phyloP scores from a whole-genome alignment of 2,329 filamentous ascomycete species.

The Ilyonectria destructans region DNA sequence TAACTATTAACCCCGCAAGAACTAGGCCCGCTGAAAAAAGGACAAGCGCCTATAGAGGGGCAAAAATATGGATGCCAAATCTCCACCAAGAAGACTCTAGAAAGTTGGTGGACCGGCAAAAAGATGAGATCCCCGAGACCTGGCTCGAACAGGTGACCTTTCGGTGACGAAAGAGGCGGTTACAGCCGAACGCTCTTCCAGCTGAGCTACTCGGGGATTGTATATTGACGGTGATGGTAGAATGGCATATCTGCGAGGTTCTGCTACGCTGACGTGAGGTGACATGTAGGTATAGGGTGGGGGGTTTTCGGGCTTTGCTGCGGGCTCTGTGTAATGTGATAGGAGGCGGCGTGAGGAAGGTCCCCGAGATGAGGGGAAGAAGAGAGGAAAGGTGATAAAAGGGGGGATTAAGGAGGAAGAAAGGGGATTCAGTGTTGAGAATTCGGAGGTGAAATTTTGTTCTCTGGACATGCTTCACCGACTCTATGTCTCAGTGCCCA shows the following conservation, averaged over 20 bases:
- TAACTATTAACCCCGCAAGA: neutral
- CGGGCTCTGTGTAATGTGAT: too few relatives aligned
- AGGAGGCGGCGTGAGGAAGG: too few relatives aligned
- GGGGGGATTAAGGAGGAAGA: too few relatives aligned
- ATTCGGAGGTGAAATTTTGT: neutral
- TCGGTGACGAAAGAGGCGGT: conserved; percentile 34
- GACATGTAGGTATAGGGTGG: neutral
- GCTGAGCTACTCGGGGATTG: conserved; percentile 43
- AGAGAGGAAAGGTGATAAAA: too few relatives aligned
- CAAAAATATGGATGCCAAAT: neutral
- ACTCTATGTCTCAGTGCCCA: neutral
- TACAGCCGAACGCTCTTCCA: conserved; percentile 43
- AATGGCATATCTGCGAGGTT: neutral
- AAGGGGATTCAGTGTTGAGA: neutral
- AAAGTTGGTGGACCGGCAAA: conserved; percentile 2
- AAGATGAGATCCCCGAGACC: conserved; percentile 38
- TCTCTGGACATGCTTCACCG: neutral
- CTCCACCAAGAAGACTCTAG: neutral
- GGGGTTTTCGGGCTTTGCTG: neutral
- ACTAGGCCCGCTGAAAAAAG: neutral
- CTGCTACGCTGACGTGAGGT: neutral
- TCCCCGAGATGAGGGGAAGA: too few relatives aligned
- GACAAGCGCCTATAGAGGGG: neutral
- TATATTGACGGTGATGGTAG: conserved; percentile 11
- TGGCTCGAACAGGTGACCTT: conserved; percentile 46